phyloP scores from a whole-genome alignment of 768 basidiomycete species.

The Mycena chlorophos region DNA sequence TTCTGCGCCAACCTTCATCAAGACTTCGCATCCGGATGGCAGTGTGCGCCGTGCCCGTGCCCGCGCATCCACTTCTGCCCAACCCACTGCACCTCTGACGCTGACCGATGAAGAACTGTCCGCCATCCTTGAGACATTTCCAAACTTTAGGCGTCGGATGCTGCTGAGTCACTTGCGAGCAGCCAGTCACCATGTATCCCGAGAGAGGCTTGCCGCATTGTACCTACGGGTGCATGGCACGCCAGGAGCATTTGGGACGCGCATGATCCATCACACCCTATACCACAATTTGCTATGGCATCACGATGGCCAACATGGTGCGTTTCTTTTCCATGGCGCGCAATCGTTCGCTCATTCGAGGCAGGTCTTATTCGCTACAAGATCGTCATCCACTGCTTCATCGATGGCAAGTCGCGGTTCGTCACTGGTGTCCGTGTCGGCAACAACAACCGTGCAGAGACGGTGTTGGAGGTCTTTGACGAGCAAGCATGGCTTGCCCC shows the following conservation, averaged over 20 bases:
- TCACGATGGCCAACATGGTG: constrained; percentile 38
- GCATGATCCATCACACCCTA: constrained; percentile 23
- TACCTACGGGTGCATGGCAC: constrained; percentile 23
- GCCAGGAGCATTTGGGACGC: constrained; percentile 24
- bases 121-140: constrained; percentile 25
- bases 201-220: constrained; percentile 14
- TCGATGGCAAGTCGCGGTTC: constrained; percentile 41
- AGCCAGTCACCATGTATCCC: constrained; percentile 22
- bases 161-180: constrained; percentile 22
- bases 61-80: neutral
- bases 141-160: constrained; percentile 25
- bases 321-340: neutral
- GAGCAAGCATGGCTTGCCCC: neutral
- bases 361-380: constrained; percentile 27
- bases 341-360: neutral
- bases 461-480: neutral
- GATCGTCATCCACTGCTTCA: constrained; percentile 38
- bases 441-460: constrained; percentile 28
- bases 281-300: constrained; percentile 41
- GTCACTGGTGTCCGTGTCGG: constrained; percentile 35
- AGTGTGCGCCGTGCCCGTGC: neutral
- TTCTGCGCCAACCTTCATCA: neutral
- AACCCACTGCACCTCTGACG: no score
- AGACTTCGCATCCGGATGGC: neutral
- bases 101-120: no score